phyloP scores from a whole-genome alignment of 2,329 filamentous ascomycete genomes.

The Diplocarpon mali region DNA sequence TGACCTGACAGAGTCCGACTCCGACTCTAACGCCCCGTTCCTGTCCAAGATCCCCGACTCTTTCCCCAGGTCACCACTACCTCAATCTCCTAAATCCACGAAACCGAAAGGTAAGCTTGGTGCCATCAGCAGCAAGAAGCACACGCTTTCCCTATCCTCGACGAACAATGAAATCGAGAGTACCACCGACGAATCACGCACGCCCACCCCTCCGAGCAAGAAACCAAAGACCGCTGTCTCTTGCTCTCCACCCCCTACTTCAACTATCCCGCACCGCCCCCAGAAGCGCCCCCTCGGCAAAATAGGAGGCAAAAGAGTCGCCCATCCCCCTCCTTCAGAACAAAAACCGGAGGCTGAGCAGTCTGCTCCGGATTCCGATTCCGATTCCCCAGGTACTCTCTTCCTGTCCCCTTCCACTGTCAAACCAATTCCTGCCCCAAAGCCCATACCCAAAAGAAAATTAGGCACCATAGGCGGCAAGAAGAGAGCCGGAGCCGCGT shows the following conservation, averaged over 20 bases:
- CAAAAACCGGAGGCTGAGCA: not conserved
- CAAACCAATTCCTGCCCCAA: not conserved
- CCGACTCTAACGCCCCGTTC: constrained; percentile 20
- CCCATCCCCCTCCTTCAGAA: not conserved
- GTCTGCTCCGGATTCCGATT: not conserved
- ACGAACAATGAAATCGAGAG: too few relatives aligned
- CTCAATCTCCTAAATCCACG: not conserved
- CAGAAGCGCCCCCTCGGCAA: constrained; percentile 13
- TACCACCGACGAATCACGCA: too few relatives aligned
- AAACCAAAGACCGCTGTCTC: too few relatives aligned
- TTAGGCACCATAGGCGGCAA: constrained; percentile 23
- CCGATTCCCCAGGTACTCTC: not conserved
- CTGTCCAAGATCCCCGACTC: constrained; percentile 23
- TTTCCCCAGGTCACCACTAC: constrained; percentile 16
- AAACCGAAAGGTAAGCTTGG: not conserved
- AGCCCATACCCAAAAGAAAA: constrained; percentile 12
- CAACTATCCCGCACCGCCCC: constrained; percentile 3
- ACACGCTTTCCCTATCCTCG: not conserved
- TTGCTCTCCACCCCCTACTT: not conserved
- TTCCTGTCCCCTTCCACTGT: not conserved
- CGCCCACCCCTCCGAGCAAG: too few relatives aligned
- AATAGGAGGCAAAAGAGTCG: constrained; percentile 15
- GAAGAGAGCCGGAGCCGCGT: constrained; percentile 10
- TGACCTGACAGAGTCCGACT: constrained; percentile 18
- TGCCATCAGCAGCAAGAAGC: not conserved